phyloP scores from a whole-genome alignment of 2,329 filamentous ascomycete genomes.

The Pseudophaeomoniella oleicola region DNA sequence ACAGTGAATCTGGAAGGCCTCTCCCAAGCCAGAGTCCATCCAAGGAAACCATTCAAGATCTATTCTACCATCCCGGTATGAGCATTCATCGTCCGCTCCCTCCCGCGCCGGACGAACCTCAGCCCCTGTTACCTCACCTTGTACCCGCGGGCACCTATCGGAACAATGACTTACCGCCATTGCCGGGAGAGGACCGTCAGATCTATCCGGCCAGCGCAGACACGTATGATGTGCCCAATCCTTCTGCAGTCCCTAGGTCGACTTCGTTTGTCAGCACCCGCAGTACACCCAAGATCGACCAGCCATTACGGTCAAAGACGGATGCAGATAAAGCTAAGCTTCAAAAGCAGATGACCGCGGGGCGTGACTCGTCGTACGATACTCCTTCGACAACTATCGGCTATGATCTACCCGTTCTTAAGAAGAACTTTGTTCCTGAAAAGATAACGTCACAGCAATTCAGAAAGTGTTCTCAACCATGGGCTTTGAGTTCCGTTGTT shows the following conservation, averaged over 20 bases:
- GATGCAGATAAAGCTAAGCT: conserved; percentile 59
- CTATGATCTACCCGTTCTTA: conserved; percentile 73
- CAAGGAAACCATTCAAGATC: conserved; percentile 66
- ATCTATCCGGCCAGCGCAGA: conserved; percentile 31
- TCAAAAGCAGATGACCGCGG: conserved; percentile 30
- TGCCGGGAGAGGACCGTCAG: conserved; percentile 22
- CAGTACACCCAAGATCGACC: conserved; percentile 60
- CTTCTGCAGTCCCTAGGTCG: conserved; percentile 49
- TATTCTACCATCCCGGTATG: conserved; percentile 86
- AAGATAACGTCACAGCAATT: conserved; percentile 74
- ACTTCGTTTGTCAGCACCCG: conserved; percentile 73
- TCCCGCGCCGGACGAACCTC: conserved; percentile 44
- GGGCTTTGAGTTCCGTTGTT: conserved; percentile 81
- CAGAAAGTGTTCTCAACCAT: conserved; percentile 72
- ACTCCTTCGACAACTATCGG: conserved; percentile 38
- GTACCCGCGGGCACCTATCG: conserved; percentile 46
- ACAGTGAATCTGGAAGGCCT: conserved; percentile 31
- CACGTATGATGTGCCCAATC: conserved; percentile 30
- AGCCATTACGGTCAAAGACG: conserved; percentile 84
- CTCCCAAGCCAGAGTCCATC: conserved; percentile 49
- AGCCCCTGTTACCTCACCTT: conserved; percentile 24
- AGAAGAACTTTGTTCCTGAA: conserved; percentile 70
- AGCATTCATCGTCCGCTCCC: conserved; percentile 43
- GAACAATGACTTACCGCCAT: conserved; percentile 29
- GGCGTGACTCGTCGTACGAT: conserved; percentile 44